Conservation (phyloP, 1,284 basidiomycete species). For the Trametes versicolor region DNA sequence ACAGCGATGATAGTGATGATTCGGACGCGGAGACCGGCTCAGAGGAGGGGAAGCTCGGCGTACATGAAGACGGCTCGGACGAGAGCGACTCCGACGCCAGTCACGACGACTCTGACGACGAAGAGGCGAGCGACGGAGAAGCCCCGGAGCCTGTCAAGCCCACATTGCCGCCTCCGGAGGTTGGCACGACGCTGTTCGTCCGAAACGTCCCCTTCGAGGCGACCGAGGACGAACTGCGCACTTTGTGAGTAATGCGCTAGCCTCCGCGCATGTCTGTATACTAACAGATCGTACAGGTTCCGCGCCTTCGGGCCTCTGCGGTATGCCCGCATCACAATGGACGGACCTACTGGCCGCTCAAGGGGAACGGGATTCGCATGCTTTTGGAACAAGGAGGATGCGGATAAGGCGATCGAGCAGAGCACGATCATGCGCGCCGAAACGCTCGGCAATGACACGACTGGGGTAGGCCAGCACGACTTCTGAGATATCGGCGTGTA, state of each 20-base stretch:
- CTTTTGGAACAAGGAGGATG: constrained; percentile 95
- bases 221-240: constrained; percentile 89
- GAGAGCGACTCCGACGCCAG: constrained; percentile 51
- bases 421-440: constrained; percentile 79
- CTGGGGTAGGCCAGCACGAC: constrained; percentile 42
- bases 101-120: constrained; percentile 43
- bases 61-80: constrained; percentile 51
- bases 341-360: constrained; percentile 85
- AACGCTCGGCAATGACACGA: constrained; percentile 54
- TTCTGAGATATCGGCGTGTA: background rate
- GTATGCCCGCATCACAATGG: constrained; percentile 94
- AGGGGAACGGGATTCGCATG: constrained; percentile 97
- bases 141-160: constrained; percentile 70
- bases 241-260: constrained; percentile 62
- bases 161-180: constrained; percentile 79
- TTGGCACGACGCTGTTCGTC: constrained; percentile 93
- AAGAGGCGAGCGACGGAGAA: constrained; percentile 49
- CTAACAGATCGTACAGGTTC: constrained; percentile 63
- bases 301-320: constrained; percentile 92
- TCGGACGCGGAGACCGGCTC: constrained; percentile 40
- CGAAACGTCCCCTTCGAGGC: constrained; percentile 95
- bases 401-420: constrained; percentile 86
- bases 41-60: constrained; percentile 52
- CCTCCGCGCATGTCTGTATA: background rate
- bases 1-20: constrained; percentile 39